A percentile compares a stretch with the other conserved stretches of the same genome.
Conservation (phyloP, 2,329 filamentous ascomycete species). For the Geosmithia morbida region DNA sequence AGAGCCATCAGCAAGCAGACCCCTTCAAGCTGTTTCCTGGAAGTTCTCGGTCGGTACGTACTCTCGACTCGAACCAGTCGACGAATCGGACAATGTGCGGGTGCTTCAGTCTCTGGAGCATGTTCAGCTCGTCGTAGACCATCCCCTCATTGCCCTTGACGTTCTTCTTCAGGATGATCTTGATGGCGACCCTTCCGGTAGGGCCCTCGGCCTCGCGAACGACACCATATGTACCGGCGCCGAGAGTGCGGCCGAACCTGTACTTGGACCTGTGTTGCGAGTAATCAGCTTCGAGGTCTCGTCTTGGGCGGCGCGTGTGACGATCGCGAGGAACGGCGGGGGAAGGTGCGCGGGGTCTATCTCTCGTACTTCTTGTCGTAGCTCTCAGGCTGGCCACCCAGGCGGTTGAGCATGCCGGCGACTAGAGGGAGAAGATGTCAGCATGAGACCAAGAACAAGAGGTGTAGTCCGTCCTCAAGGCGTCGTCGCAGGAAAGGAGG, state of each 20-base stretch:
- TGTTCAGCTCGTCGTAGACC: constrained; percentile 93
- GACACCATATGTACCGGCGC: constrained; percentile 95
- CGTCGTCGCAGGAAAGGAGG: background rate
- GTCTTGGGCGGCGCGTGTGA: background rate
- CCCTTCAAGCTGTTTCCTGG: background rate
- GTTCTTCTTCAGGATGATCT: constrained; percentile 99
- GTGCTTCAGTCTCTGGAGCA: constrained; percentile 83
- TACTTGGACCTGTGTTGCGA: constrained; percentile 56
- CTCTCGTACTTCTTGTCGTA: constrained; percentile 87
- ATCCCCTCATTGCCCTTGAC: constrained; percentile 97
- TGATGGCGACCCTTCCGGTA: constrained; percentile 78
- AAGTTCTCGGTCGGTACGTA: constrained; percentile 24
- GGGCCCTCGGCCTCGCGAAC: constrained; percentile 86
- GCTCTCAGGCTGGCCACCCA: constrained; percentile 91
- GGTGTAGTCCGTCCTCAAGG: background rate
- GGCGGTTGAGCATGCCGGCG: constrained; percentile 83
- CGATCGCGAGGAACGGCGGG: background rate
- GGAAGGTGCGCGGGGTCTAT: background rate
- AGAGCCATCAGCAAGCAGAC: background rate
- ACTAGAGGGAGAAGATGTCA: constrained; percentile 33
- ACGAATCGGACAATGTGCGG: constrained; percentile 94
- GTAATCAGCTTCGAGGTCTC: constrained; percentile 8
- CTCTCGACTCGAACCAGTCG: constrained; percentile 98
- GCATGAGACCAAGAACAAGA: background rate
- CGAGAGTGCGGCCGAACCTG: constrained; percentile 81